phyloP scores from a whole-genome alignment of 257 asterid species.

The Paraleonurus japonicus region DNA sequence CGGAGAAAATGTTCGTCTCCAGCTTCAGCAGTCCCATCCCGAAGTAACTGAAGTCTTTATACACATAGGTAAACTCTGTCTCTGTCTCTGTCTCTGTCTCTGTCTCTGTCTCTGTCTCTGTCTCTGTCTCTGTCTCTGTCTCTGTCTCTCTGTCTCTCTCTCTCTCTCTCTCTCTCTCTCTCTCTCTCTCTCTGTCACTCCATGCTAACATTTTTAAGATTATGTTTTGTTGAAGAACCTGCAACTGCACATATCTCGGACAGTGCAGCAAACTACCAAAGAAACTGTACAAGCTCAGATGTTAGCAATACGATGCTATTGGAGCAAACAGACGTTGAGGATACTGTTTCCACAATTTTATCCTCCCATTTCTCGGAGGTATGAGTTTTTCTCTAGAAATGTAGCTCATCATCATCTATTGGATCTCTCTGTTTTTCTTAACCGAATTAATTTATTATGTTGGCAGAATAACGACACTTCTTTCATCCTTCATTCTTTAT shows the following conservation, averaged over 20 bases:
- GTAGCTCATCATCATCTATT: background rate
- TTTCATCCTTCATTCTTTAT: background rate
- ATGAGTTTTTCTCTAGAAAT: background rate
- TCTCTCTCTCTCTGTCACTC: background rate
- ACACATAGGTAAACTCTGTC: slow-evolving; percentile 66
- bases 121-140: too few relatives aligned
- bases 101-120: background rate
- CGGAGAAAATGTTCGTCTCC: slow-evolving; percentile 74
- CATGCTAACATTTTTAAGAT: too few relatives aligned
- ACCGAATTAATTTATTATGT: too few relatives aligned
- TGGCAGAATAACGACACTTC: background rate
- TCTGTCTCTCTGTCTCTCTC: background rate
- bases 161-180: background rate
- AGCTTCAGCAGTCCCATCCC: slow-evolving; percentile 70
- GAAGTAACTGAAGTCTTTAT: slow-evolving; percentile 92
- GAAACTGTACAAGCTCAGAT: slow-evolving; percentile 28
- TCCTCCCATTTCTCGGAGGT: slow-evolving; percentile 74
- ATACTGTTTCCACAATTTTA: slow-evolving; percentile 47
- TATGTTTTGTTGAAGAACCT: slow-evolving; percentile 52
- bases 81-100: too few relatives aligned
- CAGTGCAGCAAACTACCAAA: slow-evolving; percentile 24
- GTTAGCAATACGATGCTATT: slow-evolving; percentile 10
- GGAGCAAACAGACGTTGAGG: slow-evolving; percentile 54
- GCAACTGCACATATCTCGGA: slow-evolving; percentile 43
- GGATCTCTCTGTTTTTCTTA: background rate